Conservation (phyloP, 1,284 basidiomycete genomes). For the Dichomitus squalens region DNA sequence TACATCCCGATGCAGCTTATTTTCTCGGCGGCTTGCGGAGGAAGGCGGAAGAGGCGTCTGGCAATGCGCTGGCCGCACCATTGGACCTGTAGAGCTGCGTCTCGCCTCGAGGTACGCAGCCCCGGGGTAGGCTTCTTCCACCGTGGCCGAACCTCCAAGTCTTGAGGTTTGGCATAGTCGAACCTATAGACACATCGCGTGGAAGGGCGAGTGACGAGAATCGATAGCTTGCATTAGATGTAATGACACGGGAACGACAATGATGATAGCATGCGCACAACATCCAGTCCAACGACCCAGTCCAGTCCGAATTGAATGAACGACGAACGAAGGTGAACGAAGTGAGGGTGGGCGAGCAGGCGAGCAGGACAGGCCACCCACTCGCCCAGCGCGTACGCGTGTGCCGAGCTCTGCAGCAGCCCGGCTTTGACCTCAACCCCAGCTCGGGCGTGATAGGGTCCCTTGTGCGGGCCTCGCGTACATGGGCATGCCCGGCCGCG, state of each 20-base stretch:
- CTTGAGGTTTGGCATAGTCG: not conserved
- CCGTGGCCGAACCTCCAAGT: not conserved
- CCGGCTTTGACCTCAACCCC: not conserved
- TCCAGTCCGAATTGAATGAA: constrained; percentile 13
- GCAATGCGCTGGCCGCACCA: not conserved
- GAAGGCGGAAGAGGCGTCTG: not conserved
- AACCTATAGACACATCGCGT: not conserved
- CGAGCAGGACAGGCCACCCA: not conserved
- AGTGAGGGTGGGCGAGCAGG: not conserved
- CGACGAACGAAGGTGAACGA: no score
- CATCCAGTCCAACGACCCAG: constrained; percentile 8
- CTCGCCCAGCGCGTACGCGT: not conserved
- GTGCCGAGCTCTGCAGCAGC: not conserved
- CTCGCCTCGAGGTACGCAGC: not conserved
- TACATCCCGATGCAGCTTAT: not conserved
- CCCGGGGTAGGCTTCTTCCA: not conserved
- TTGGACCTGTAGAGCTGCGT: not conserved
- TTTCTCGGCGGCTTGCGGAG: not conserved
- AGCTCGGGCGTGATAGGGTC: constrained; percentile 6
- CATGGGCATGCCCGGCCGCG: constrained; percentile 2
- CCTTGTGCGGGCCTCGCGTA: not conserved
- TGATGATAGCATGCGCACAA: constrained; percentile 21
- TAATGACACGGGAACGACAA: constrained; percentile 19
- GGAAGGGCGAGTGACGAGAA: not conserved
- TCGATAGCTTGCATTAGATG: constrained; percentile 22